Evolutionary conservation across 2,329 filamentous ascomycete species (phyloP), one percentile per base, ranked within the genome.

Genomic region (Pyrenochaeta sp.): DNA sequence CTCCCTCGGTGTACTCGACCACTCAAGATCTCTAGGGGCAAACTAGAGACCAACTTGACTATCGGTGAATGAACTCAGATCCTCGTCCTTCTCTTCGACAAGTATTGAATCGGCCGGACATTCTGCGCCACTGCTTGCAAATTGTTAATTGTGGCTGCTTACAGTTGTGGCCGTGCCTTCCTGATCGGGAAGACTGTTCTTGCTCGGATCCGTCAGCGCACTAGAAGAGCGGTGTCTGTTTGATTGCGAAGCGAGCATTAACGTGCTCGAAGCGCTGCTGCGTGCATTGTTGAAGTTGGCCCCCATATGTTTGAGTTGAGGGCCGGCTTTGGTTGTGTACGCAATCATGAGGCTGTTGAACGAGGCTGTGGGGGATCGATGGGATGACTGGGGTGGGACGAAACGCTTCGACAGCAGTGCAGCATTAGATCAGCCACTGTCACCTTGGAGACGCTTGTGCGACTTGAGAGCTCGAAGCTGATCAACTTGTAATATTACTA

Each of bases 111-210:
- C 30, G 5, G 30, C 37, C 28, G 27, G n/a, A 42, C 25, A 36
- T n/a, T 9, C n/a, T 53, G 54, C 27, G 47, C 47, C 40, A 56
- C 37, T 5, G 32, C 12, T 5, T 32, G 30, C 47, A 24, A 37
- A 42, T 2, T 3, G n/a, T 40, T 45, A 43, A 52, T 15, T 48
- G 63, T 64, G 67, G 67, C 69, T 66, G 66, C 64, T 66, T 57
- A 65, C 43, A n/a, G 36, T 51, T 62, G 61, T 70, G 69, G 66
- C 67, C 45, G 44, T 64, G 52, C 58, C 43, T 52, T 50, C 58
- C 52, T 42, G 24, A 48, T 59, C 37, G 27, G 40, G 56, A 22
- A 22, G 15, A 7, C 13, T 44, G 7, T 8, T 12, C 25, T 25
- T 51, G 3, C 36, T 42, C 34, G 9, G 40, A 53, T 44, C 9